Conservation (phyloP, 345 rosid genomes). For the Erodium maritimum region DNA sequence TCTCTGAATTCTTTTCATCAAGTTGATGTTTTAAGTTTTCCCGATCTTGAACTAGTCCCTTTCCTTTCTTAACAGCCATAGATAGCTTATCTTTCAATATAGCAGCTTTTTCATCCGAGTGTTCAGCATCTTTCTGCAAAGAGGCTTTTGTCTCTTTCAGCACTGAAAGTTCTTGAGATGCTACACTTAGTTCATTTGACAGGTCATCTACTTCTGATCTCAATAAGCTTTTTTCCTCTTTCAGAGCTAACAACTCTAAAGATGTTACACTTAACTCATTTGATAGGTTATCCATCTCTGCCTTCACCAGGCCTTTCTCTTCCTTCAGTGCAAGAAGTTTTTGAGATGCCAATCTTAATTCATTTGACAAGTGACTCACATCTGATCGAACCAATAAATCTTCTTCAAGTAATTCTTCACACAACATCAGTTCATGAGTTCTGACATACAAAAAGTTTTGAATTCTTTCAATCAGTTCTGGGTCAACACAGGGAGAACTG, state of each 20-base stretch:
- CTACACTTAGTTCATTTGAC: no score
- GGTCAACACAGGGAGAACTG: constrained; percentile 17
- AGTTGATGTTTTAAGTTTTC: constrained; percentile 51
- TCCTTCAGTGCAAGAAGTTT: no score
- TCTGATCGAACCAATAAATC: constrained; percentile 39
- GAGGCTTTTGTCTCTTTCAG: constrained; percentile 48
- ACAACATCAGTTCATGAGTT: constrained; percentile 48
- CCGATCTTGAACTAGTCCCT: constrained; percentile 79
- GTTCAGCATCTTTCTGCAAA: constrained; percentile 55
- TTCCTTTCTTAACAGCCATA: constrained; percentile 88
- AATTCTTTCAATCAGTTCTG: constrained; percentile 39
- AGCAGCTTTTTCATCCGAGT: constrained; percentile 70
- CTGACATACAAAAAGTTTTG: constrained; percentile 58
- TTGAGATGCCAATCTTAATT: constrained; percentile 28
- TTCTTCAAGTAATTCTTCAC: constrained; percentile 50
- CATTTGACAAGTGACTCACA: constrained; percentile 29
- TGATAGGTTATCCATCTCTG: no score
- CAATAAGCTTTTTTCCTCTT: no score
- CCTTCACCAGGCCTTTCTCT: no score
- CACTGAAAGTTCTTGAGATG: constrained; percentile 22
- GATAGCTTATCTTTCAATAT: constrained; percentile 71
- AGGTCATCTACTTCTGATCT: no score
- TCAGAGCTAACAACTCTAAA: no score
- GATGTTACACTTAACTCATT: no score
- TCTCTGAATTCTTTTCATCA: constrained; percentile 58